Conservation (phyloP, 2,329 filamentous ascomycete species). For the Fusarium dlaminii region DNA sequence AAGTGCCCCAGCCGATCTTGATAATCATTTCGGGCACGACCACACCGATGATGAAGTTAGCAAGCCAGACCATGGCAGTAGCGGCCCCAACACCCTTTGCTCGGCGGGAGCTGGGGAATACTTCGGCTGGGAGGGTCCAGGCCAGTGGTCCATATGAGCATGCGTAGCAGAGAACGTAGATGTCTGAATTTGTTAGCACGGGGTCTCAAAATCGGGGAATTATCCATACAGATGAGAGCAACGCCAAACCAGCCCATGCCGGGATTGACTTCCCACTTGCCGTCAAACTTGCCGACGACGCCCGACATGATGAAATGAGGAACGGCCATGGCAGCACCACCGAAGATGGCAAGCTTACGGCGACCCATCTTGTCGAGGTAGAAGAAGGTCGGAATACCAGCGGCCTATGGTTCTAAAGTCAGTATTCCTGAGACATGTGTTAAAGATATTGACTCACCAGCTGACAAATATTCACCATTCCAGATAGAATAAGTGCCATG, state of each 20-base stretch:
- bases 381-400: slow-evolving; percentile 40
- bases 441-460: slow-evolving; percentile 20
- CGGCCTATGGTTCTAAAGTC: neutral
- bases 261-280: slow-evolving; percentile 15
- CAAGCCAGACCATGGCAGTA: slow-evolving; percentile 48
- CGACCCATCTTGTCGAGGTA: slow-evolving; percentile 46
- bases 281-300: slow-evolving; percentile 20
- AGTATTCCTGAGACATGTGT: accelerated
- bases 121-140: slow-evolving; percentile 49
- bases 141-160: slow-evolving; percentile 46
- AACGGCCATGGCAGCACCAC: slow-evolving; percentile 26
- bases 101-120: slow-evolving; percentile 48
- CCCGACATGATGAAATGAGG: slow-evolving; percentile 32
- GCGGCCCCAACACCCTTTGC: slow-evolving; percentile 49
- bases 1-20: slow-evolving; percentile 57
- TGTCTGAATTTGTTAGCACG: neutral
- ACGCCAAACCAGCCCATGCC: slow-evolving; percentile 29
- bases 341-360: slow-evolving; percentile 28
- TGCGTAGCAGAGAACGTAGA: slow-evolving; percentile 43
- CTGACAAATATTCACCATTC: slow-evolving; percentile 49
- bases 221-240: slow-evolving; percentile 24
- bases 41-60: slow-evolving; percentile 54
- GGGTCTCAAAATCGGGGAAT: too few relatives aligned
- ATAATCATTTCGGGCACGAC: slow-evolving; percentile 64
- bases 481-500: slow-evolving; percentile 45